Percentiles rank a stretch among this genome's conserved stretches.
Evolutionary conservation across 2,329 filamentous ascomycete genomes (phyloP).

Genomic region (Teratosphaeria viscida): DNA sequence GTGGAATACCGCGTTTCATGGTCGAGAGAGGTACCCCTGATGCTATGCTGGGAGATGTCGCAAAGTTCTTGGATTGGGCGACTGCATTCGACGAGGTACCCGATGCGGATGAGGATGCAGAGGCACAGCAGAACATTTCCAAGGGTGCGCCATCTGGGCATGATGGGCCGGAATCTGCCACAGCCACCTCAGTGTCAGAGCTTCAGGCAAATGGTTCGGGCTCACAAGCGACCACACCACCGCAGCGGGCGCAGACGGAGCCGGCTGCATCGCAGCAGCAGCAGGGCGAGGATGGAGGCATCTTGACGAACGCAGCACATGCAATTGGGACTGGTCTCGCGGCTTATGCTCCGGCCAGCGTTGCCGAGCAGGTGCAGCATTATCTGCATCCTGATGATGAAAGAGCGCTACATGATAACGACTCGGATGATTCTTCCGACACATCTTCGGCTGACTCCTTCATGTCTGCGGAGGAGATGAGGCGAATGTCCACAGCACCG

Average conservation of each 20-base stretch:
- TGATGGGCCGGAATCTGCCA: background rate
- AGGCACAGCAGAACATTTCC: slow-evolving; percentile 6
- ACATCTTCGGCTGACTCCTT: slow-evolving; percentile 26
- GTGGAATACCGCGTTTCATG: slow-evolving; percentile 79
- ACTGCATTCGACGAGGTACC: slow-evolving; percentile 38
- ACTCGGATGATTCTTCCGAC: slow-evolving; percentile 8
- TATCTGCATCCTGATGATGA: slow-evolving; percentile 10
- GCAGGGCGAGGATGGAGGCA: slow-evolving; percentile 11
- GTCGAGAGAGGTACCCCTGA: slow-evolving; percentile 80
- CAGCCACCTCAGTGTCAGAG: background rate
- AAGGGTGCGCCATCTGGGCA: background rate
- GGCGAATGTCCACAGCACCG: slow-evolving; percentile 19
- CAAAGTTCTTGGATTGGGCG: slow-evolving; percentile 75
- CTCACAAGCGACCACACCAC: background rate
- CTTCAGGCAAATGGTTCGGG: background rate
- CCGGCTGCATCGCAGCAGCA: background rate
- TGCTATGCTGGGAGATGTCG: slow-evolving; percentile 67
- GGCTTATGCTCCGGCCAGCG: slow-evolving; percentile 24
- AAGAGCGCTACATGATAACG: background rate
- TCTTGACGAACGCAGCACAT: slow-evolving; percentile 20
- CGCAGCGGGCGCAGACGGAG: background rate
- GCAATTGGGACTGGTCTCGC: slow-evolving; percentile 23
- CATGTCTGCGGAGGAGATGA: slow-evolving; percentile 34
- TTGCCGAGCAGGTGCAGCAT: slow-evolving; percentile 18
- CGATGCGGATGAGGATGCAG: slow-evolving; percentile 26